Evolutionary conservation across 2,329 filamentous ascomycete genomes (phyloP), one percentile per base, ranked within the genome.

Genomic region (Orbilia quercus): DNA sequence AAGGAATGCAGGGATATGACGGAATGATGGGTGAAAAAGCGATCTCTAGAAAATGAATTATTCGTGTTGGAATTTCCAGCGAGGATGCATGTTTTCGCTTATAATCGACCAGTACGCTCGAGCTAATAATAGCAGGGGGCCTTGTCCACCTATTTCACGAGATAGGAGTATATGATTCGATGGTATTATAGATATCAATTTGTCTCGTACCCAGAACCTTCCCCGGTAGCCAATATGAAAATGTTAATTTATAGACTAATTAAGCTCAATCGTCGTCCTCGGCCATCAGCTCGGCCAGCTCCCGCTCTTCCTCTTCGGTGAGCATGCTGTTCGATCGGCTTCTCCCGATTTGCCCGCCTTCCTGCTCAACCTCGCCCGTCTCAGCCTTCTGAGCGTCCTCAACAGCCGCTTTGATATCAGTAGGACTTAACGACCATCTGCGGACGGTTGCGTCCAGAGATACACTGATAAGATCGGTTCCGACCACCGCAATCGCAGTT

Each of bases 391-490:
- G 42, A n/a, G 74, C 67, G 40, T 69, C 75, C 48, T 73, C 66
- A 1, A 67, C 48, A 1, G 85, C 86, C 72, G 82, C 84, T 76
- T 87, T 85, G 63, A 91, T 81, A 47, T 88, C 87, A 47, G 81
- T 80, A 25, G 85, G 87, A 54, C 84, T 85, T 58, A 98, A 82
- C 11, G 89, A 88, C 95, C 95, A 99, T 62, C 85, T 87, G 77
- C 95, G 87, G 40, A 98, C 84, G 0, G 95, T 98, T 1, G 89
- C 90, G 81, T 99, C 95, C 77, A 98, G 96, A 75, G 91, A 88
- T 62, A 95, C 90, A 79, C 92, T 97, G 75, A 91, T 87, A 9
- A 96, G 82, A 7, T 74, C 62, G 2, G 79, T 81, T 18, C 82
- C 83, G 25, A 92, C 80, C 54, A 96, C 79, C 1, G 90, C 83